Conservation (phyloP, 306 rosid species). For the Elaeagnus macrophylla region DNA sequence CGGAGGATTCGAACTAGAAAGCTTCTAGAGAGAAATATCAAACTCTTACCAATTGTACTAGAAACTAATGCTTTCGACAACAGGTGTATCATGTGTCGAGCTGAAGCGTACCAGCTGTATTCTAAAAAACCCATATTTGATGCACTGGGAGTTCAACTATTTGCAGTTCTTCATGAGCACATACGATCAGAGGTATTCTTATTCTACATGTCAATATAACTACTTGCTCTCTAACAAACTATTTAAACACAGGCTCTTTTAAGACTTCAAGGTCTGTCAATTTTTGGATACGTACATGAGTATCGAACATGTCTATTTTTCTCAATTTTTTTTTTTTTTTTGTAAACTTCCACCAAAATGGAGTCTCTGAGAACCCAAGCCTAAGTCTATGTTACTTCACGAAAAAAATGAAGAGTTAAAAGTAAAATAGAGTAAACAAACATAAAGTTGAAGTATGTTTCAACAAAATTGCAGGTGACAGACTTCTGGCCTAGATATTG, state of each 20-base stretch:
- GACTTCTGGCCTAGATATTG: conserved; percentile 91
- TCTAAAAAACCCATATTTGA: conserved; percentile 78
- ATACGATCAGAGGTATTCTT: conserved; percentile 62
- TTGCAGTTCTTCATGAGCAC: conserved; percentile 78
- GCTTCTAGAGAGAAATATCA: too few relatives aligned
- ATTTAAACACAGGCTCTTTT: not conserved
- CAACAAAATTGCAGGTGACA: conserved; percentile 41
- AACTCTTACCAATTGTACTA: too few relatives aligned
- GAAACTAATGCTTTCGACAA: conserved; percentile 19
- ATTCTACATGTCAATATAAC: conserved; percentile 10
- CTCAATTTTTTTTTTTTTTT: too few relatives aligned
- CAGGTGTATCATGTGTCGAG: conserved; percentile 98
- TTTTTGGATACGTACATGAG: too few relatives aligned
- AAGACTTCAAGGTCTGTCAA: too few relatives aligned
- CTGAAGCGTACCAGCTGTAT: conserved; percentile 82
- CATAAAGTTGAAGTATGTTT: conserved; percentile 12
- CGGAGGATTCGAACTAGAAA: too few relatives aligned
- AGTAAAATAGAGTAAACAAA: not conserved
- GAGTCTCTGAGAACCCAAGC: too few relatives aligned
- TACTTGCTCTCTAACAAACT: conserved; percentile 1
- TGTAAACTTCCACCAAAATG: too few relatives aligned
- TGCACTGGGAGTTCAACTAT: conserved; percentile 72
- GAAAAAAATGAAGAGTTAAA: too few relatives aligned
- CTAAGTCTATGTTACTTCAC: too few relatives aligned
- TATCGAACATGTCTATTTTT: too few relatives aligned